Percentiles rank a stretch among this genome's conserved stretches.
phyloP scores from a whole-genome alignment of 306 rosid species.

The Prunus fruticosa region DNA sequence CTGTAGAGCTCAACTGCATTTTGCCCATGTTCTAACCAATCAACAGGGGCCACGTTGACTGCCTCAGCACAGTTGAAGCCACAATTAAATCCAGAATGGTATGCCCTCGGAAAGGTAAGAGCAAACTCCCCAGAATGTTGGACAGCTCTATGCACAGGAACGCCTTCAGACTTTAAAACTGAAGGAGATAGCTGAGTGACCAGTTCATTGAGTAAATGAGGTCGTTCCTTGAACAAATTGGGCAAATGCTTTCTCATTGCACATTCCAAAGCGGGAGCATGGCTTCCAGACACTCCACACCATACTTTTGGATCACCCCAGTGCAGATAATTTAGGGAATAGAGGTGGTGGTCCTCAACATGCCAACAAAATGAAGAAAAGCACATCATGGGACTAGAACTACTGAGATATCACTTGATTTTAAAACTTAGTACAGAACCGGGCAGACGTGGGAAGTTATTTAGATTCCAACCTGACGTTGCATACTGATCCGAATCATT shows the following conservation, averaged over 20 bases:
- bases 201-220: conserved; percentile 89
- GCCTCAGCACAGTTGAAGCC: conserved; percentile 99
- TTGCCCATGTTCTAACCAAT: conserved; percentile 91
- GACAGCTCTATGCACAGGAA: conserved; percentile 69
- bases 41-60: conserved; percentile 94
- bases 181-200: conserved; percentile 97
- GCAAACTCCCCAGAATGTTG: conserved; percentile 86
- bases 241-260: conserved; percentile 84
- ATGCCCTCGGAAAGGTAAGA: conserved; percentile 95
- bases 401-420: conserved; percentile 86
- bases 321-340: conserved; percentile 84
- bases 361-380: conserved; percentile 99
- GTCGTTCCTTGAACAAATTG: conserved; percentile 83
- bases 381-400: conserved; percentile 99
- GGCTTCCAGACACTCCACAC: conserved; percentile 89
- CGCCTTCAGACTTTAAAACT: conserved; percentile 80
- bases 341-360: conserved; percentile 97
- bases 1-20: conserved; percentile 87
- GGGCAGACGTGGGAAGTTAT: conserved; percentile 78
- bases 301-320: conserved; percentile 93
- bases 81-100: conserved; percentile 88
- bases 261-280: conserved; percentile 64
- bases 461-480: conserved; percentile 90
- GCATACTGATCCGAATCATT: conserved; percentile 47
- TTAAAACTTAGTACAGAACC: conserved; percentile 83